These are phyloP conservation scores for Backusella luteola DNA, from an alignment of 192 early-diverging fungal species.

Conservation along the genomic window DNA sequence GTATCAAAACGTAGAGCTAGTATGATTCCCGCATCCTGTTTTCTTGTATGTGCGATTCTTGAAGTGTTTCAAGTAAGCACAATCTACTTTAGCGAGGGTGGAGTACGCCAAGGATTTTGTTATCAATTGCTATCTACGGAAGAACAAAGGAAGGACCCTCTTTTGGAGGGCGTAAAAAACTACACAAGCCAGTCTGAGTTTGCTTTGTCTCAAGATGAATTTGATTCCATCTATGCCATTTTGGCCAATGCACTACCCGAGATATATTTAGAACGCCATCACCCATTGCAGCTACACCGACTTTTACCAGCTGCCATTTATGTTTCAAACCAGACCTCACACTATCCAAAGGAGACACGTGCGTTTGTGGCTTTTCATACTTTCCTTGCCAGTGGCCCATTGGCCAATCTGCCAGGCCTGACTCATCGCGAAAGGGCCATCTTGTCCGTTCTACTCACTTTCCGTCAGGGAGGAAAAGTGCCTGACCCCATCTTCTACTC, in stretches of 20 bases:
- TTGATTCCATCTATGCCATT: constrained; percentile 26
- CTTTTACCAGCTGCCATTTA: constrained; percentile 45
- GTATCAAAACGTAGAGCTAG: constrained; percentile 50
- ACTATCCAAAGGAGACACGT: constrained; percentile 50
- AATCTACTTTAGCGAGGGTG: constrained; percentile 54
- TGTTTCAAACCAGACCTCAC: constrained; percentile 48
- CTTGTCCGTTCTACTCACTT: constrained; percentile 44
- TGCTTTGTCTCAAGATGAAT: constrained; percentile 30
- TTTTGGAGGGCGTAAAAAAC: constrained; percentile 37
- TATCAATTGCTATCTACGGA: constrained; percentile 38
- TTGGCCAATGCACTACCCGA: constrained; percentile 29
- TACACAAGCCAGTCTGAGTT: constrained; percentile 32
- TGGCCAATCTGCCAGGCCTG: constrained; percentile 50
- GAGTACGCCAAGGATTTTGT: constrained; percentile 57
- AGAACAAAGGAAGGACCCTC: constrained; percentile 46
- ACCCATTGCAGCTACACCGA: constrained; percentile 30
- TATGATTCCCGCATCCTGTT: constrained; percentile 50
- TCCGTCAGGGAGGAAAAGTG: constrained; percentile 47
- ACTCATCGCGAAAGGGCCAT: constrained; percentile 52
- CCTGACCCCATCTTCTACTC: constrained; percentile 41
- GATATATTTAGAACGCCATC: constrained; percentile 25
- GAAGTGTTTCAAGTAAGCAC: constrained; percentile 38
- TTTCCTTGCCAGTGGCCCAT: constrained; percentile 45
- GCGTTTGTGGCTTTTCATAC: constrained; percentile 47
- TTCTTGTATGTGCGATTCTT: constrained; percentile 44